These are phyloP conservation scores for Microbotryomycetes sp. DNA, from an alignment of 1,284 basidiomycete genomes.

Conservation along the genomic window DNA sequence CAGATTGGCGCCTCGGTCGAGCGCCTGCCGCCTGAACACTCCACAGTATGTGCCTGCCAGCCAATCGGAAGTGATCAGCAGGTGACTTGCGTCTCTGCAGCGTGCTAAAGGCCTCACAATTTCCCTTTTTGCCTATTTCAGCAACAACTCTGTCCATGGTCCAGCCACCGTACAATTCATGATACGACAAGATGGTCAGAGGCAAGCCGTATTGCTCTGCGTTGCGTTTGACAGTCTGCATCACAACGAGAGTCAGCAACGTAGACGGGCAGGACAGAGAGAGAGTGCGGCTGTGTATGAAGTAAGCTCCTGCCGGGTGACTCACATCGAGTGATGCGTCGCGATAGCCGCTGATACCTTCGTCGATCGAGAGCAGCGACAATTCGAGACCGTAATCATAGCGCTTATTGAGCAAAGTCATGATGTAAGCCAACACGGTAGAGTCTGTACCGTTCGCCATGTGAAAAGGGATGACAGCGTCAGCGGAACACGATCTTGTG, in stretches of 20 bases:
- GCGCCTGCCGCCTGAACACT: slow-evolving; percentile 90
- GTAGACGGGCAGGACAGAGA: background rate
- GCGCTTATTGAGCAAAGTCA: slow-evolving; percentile 90
- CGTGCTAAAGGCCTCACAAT: slow-evolving; percentile 55
- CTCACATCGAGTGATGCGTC: slow-evolving; percentile 91
- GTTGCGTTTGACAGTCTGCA: slow-evolving; percentile 92
- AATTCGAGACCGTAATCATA: slow-evolving; percentile 88
- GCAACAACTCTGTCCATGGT: slow-evolving; percentile 97
- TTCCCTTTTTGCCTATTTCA: slow-evolving; percentile 93
- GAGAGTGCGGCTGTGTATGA: background rate
- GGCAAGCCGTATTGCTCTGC: slow-evolving; percentile 92
- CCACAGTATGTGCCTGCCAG: slow-evolving; percentile 79
- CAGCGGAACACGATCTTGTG: background rate
- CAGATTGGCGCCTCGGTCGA: slow-evolving; percentile 86
- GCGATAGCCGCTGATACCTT: slow-evolving; percentile 95
- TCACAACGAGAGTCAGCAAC: background rate
- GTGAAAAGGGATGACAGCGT: background rate
- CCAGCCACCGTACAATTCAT: slow-evolving; percentile 90
- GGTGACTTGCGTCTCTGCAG: no score
- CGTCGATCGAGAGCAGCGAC: slow-evolving; percentile 93
- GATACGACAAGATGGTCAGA: slow-evolving; percentile 90
- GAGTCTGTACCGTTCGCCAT: slow-evolving; percentile 73
- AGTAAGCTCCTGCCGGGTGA: slow-evolving; percentile 6
- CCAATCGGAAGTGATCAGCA: no score
- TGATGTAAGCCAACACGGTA: slow-evolving; percentile 92